Base-by-base conservation (phyloP, 345 rosid genomes). In the Noccaea bulbosa region DNA sequence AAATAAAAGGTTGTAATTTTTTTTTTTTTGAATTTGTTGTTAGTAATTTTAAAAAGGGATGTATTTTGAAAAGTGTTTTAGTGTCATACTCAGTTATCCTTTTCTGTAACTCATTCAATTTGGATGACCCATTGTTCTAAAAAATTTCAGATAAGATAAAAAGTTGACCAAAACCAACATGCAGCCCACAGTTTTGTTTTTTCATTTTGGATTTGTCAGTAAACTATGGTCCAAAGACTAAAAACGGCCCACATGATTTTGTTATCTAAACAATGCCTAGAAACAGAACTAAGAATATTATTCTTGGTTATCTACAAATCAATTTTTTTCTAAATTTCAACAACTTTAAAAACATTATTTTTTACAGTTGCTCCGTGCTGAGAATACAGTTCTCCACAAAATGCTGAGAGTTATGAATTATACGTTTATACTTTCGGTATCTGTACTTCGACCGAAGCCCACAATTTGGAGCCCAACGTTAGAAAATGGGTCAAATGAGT, bases 151-250 rank as follows among this genome's bases (percentile, higher is more conserved):
- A 58, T 57, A 27, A 15, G 10, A 27, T n/a, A 17, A 40, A 57
- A 6, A 7, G 22, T 7, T 69, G 6, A 12, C 17, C 15, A 20
- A 11, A 11, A 14, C 15, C 3, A n/a, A 3, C 38, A 5, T 9
- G 48, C 49, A 58, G 73, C 67, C 62, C 78, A 74, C 24, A 14
- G 77, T 66, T 57, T 58, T 1, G n/a, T 3, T 11, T 12, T 9
- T 38, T 7, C 1, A 6, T 22, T 27, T 32, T 3, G 44, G 66
- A 10, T 14, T 10, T 24, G 50, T 7, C 51, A 70, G 55, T 27
- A 54, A 60, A 22, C 10, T 43, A 67, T 50, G 61, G 47, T 74
- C 49, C 55, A 43, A 14, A 7, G 7, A 65, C 24, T 56, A 15
- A 51, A 73, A 65, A 34, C 62, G 15, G 62, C 73, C 62, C 67